Evolutionary conservation across 352 stramenopile species (phyloP).

Genomic region (Peronospora tabacina): DNA sequence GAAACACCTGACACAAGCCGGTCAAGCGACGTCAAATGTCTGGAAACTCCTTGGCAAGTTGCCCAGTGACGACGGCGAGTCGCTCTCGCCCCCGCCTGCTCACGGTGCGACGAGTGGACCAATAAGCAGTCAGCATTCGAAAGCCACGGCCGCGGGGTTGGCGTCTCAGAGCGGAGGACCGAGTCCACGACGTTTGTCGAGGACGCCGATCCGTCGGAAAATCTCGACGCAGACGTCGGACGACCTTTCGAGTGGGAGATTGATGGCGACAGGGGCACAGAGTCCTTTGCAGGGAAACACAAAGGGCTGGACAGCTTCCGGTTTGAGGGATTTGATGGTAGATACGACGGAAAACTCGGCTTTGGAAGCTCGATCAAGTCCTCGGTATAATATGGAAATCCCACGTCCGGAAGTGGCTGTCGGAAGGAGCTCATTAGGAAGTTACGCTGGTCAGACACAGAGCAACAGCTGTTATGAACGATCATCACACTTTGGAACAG

Average conservation of each 20-base stretch:
- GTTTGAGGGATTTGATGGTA: constrained; percentile 11
- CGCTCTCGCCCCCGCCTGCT: constrained; percentile 7
- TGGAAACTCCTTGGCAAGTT: constrained; percentile 71
- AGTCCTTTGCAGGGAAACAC: neutral
- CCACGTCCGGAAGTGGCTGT: constrained; percentile 31
- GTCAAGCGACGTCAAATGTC: constrained; percentile 70
- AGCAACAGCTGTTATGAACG: constrained; percentile 35
- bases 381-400: constrained; percentile 60
- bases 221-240: constrained; percentile 11
- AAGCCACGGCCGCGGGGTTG: constrained; percentile 8
- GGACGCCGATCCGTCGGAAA: constrained; percentile 12
- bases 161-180: constrained; percentile 10
- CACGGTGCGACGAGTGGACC: neutral
- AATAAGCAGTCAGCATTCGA: constrained; percentile 9
- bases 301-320: constrained; percentile 15
- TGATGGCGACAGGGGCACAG: constrained; percentile 4
- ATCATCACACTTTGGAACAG: constrained; percentile 20
- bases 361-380: constrained; percentile 10
- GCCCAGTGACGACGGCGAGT: constrained; percentile 32
- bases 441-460: constrained; percentile 22
- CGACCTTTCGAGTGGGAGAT: constrained; percentile 11
- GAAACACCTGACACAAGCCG: constrained; percentile 72
- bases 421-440: constrained; percentile 38
- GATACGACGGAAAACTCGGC: constrained; percentile 10
- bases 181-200: constrained; percentile 7